Evolutionary conservation across 805 yeast genomes (phyloP), one percentile per base, ranked within the genome.

Genomic region (Ogataea saltuana): DNA sequence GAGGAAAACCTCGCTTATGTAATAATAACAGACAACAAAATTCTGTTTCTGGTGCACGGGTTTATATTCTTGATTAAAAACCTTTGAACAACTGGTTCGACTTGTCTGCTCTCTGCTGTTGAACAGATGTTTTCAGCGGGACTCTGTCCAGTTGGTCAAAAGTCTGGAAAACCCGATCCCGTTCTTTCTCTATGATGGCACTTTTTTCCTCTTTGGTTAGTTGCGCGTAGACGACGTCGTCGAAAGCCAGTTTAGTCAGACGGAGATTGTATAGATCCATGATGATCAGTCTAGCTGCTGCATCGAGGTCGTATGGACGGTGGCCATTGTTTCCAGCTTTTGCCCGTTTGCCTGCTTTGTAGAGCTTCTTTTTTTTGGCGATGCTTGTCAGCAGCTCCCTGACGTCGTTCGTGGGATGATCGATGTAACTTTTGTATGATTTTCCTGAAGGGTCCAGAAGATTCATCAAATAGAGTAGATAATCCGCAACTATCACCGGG

Each of bases 401-500:
- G 2, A 88, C 70, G 49, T 82, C 76, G 60, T 89, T 89, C 0
- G 96, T 87, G 1, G 96, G 95, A 23, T 69, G 65, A 8, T 66
- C 52, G 50, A 78, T 61, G 54, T 71, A 82, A 39, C 72, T 69
- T 1, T 54, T 48, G 53, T 81, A 81, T 8, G 64, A 59, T 9
- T 52, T 44, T 2, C 81, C 81, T 4, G 63, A 53, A 2, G 72
- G 69, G 44, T 75, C 78, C 48, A 78, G 84, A 13, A 81, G 60
- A 58, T 93, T 91, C 65, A 90, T 66, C 17, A 85, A 65, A 55
- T 72, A 93, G 21, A 91, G 69, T 26, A 91, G 65, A 60, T 85
- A 91, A 60, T 91, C 98, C 0, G 96, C 95, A 41, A 84, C 86
- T 23, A 88, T 75, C 3, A 85, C 80, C 0, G 96, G 95, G 59